A percentile compares a stretch with the other conserved stretches of the same genome.
These are phyloP conservation scores for Volvariella surrecta DNA, from an alignment of 1,284 basidiomycete genomes.

Conservation along the genomic window DNA sequence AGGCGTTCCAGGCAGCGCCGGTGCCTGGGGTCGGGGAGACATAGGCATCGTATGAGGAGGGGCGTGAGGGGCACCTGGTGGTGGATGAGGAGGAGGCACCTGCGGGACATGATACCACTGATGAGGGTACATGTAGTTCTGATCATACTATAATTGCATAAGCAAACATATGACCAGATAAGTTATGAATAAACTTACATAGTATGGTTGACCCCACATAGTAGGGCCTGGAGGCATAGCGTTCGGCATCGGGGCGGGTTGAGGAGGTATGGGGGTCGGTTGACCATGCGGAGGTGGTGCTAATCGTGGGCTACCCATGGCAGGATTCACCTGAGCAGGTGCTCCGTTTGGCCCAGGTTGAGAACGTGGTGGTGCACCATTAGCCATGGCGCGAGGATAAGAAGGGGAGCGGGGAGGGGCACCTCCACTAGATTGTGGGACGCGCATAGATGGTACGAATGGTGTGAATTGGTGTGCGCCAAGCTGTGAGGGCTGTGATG, in stretches of 20 bases:
- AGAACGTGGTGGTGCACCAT: conserved; percentile 51
- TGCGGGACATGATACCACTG: conserved; percentile 20
- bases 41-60: conserved; percentile 38
- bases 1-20: conserved; percentile 56
- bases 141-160: conserved; percentile 14
- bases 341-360: conserved; percentile 44
- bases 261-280: conserved; percentile 34
- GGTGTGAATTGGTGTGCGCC: conserved; percentile 33
- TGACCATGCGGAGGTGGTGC: conserved; percentile 47
- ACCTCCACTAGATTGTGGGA: conserved; percentile 30
- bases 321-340: conserved; percentile 33
- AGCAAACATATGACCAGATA: too few relatives aligned
- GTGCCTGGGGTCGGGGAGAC: conserved; percentile 56
- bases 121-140: conserved; percentile 18
- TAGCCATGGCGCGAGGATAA: conserved; percentile 51
- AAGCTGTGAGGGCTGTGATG: conserved; percentile 28
- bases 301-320: conserved; percentile 58
- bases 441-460: conserved; percentile 36
- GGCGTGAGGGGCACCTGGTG: conserved; percentile 26
- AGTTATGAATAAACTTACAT: conserved; percentile 25
- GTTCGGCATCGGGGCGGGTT: conserved; percentile 28
- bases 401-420: conserved; percentile 55
- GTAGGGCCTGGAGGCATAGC: conserved; percentile 16
- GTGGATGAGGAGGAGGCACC: conserved; percentile 27
- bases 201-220: conserved; percentile 29